These are phyloP conservation scores for Mucor indicus DNA, from an alignment of 371 early-diverging fungal genomes.

Conservation along the genomic window DNA sequence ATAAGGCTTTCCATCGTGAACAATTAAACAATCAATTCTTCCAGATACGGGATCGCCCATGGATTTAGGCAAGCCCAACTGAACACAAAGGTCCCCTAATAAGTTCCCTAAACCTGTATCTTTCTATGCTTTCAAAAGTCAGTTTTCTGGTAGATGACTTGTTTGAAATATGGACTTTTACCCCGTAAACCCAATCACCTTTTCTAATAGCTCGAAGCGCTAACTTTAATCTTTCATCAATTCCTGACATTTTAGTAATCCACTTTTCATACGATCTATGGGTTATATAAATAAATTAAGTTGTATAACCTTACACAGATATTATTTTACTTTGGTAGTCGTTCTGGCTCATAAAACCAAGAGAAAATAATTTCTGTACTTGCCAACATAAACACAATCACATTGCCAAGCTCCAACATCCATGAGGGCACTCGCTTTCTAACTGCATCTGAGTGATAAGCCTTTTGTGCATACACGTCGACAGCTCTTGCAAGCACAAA, in stretches of 20 bases:
- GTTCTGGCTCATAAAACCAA: conserved; percentile 56
- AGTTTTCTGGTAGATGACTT: not conserved
- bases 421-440: conserved; percentile 44
- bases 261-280: conserved; percentile 55
- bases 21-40: conserved; percentile 40
- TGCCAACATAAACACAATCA: conserved; percentile 52
- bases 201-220: conserved; percentile 44
- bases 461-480: conserved; percentile 53
- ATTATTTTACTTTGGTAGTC: conserved; percentile 49
- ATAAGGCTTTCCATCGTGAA: conserved; percentile 41
- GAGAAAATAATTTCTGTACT: conserved; percentile 66
- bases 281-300: not conserved
- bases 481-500: conserved; percentile 60
- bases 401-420: conserved; percentile 53
- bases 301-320: not conserved
- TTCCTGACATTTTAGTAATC: conserved; percentile 62
- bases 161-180: conserved; percentile 9
- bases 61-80: conserved; percentile 37
- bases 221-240: conserved; percentile 53
- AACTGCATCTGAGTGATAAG: conserved; percentile 26
- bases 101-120: conserved; percentile 28
- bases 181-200: conserved; percentile 49
- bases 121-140: conserved; percentile 19
- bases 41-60: conserved; percentile 38
- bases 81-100: conserved; percentile 33